These are phyloP conservation scores for Eutypa lata DNA, from an alignment of 2,329 filamentous ascomycete genomes.

Conservation along the genomic window DNA sequence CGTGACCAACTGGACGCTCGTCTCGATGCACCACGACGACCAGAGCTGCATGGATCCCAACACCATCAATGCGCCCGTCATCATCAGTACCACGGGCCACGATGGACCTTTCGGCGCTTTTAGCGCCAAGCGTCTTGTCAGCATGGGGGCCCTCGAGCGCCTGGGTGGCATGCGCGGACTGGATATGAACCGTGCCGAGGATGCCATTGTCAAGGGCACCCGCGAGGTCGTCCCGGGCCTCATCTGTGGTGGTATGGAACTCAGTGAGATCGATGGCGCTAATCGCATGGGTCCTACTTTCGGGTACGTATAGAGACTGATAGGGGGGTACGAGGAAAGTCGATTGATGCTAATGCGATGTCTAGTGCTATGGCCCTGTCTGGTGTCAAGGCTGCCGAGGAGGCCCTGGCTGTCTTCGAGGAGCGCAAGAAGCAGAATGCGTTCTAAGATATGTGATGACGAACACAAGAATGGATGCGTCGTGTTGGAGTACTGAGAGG, in stretches of 20 bases:
- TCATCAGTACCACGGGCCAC: slow-evolving; percentile 89
- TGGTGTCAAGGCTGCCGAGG: slow-evolving; percentile 89
- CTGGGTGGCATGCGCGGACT: slow-evolving; percentile 90
- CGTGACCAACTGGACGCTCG: slow-evolving; percentile 94
- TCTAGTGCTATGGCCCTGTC: slow-evolving; percentile 78
- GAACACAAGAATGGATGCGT: no score
- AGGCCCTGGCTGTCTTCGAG: slow-evolving; percentile 75
- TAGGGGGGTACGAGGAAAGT: no score
- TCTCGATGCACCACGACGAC: slow-evolving; percentile 82
- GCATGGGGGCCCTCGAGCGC: slow-evolving; percentile 79
- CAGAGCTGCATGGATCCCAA: slow-evolving; percentile 97
- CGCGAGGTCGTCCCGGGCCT: slow-evolving; percentile 84
- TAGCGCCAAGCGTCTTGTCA: slow-evolving; percentile 84
- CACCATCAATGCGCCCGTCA: slow-evolving; percentile 87
- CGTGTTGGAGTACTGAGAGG: neutral
- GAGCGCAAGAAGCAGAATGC: slow-evolving; percentile 73
- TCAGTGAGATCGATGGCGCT: slow-evolving; percentile 85
- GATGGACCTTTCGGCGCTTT: slow-evolving; percentile 91
- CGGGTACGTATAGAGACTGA: slow-evolving; percentile 14
- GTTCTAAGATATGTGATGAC: no score
- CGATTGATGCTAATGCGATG: slow-evolving; percentile 13
- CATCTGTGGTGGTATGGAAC: slow-evolving; percentile 93
- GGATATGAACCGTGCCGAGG: slow-evolving; percentile 88
- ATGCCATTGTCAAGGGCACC: slow-evolving; percentile 89
- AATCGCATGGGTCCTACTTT: slow-evolving; percentile 73